phyloP scores from a whole-genome alignment of 345 rosid genomes.

The Aegle marmelos region DNA sequence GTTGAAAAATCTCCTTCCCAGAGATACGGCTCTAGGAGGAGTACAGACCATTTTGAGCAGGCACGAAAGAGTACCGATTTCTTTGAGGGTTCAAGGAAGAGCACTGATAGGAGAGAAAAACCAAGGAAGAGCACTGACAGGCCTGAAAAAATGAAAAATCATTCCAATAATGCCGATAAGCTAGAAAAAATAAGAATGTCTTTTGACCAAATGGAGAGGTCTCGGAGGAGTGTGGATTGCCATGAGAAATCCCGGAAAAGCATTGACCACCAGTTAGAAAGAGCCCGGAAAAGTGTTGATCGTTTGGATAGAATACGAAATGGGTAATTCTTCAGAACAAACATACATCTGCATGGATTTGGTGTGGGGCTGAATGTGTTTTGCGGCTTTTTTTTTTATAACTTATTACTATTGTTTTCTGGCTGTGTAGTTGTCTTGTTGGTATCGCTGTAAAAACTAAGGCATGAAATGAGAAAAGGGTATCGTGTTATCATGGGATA shows the following conservation, averaged over 20 bases:
- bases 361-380: conserved; percentile 25
- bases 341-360: conserved; percentile 5
- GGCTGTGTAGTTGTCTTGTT: conserved; percentile 32
- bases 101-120: conserved; percentile 78
- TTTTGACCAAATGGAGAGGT: conserved; percentile 73
- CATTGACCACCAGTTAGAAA: conserved; percentile 70
- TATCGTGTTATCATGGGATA: conserved; percentile 16
- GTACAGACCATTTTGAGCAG: conserved; percentile 56
- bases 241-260: conserved; percentile 80
- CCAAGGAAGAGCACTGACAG: conserved; percentile 85
- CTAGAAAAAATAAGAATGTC: conserved; percentile 46
- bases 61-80: conserved; percentile 57
- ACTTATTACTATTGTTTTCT: conserved; percentile 15
- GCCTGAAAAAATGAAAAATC: conserved; percentile 49
- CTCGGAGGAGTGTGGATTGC: conserved; percentile 87
- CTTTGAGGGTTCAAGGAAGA: conserved; percentile 70
- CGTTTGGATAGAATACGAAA: conserved; percentile 70
- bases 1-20: conserved; percentile 78
- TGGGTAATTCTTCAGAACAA: conserved; percentile 28
- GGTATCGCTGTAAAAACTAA: conserved; percentile 12
- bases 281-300: conserved; percentile 84
- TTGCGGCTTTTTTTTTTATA: background rate
- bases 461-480: conserved; percentile 25
- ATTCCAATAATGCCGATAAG: conserved; percentile 48
- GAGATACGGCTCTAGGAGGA: conserved; percentile 61